A percentile compares a stretch with the other conserved stretches of the same genome.
These are phyloP conservation scores for Pleurozium schreberi DNA, from an alignment of 225 moss, liverwort and hornwort species.

Conservation along the genomic window DNA sequence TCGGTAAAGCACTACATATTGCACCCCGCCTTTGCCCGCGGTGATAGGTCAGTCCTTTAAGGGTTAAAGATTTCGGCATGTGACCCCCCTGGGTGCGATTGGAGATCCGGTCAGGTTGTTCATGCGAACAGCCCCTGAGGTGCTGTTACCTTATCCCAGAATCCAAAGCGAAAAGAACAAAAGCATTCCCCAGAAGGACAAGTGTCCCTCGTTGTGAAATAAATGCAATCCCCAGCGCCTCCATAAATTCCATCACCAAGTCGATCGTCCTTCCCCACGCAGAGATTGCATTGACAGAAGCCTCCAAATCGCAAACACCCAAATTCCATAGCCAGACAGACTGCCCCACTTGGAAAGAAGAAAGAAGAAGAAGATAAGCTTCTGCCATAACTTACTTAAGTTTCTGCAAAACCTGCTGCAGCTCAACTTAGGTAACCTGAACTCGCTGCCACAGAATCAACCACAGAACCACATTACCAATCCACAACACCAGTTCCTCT, in stretches of 20 bases:
- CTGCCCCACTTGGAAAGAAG: neutral
- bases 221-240: neutral
- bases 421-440: no score
- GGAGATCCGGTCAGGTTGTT: no score
- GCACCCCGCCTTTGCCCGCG: no score
- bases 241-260: neutral
- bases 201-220: neutral
- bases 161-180: neutral
- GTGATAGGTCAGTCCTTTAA: no score
- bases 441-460: neutral
- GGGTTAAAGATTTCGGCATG: no score
- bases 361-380: neutral
- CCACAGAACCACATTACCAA: neutral
- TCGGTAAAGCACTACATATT: no score
- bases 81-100: no score
- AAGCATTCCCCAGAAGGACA: neutral
- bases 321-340: neutral
- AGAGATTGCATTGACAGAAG: neutral
- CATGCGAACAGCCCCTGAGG: neutral
- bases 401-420: neutral
- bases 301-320: neutral
- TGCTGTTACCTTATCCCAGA: neutral
- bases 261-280: neutral
- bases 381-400: neutral
- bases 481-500: neutral